Conservation (phyloP, 108 stramenopile species). For the Fragilariopsis cylindrus region DNA sequence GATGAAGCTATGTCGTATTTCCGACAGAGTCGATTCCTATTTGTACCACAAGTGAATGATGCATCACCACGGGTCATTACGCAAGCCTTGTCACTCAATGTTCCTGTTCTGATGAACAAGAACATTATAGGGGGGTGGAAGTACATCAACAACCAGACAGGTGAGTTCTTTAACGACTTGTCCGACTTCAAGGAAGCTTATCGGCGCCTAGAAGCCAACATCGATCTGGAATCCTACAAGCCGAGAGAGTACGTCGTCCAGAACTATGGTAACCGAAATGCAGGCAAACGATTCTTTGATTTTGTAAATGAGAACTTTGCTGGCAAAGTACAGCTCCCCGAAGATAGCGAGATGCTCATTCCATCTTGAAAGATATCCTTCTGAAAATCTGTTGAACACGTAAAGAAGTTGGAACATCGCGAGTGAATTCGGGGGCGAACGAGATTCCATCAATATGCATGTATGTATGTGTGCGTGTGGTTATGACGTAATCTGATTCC, state of each 20-base stretch:
- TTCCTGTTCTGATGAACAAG: constrained; percentile 45
- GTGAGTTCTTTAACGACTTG: constrained; percentile 47
- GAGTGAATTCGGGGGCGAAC: too few relatives aligned
- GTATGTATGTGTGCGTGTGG: neutral
- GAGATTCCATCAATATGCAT: too few relatives aligned
- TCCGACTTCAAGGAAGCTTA: constrained; percentile 29
- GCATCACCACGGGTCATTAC: constrained; percentile 48
- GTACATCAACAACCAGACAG: constrained; percentile 42
- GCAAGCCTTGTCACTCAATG: constrained; percentile 44
- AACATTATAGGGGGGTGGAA: constrained; percentile 55
- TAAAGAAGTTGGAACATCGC: too few relatives aligned
- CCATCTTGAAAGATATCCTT: too few relatives aligned
- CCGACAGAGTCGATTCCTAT: constrained; percentile 39
- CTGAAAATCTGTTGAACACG: too few relatives aligned
- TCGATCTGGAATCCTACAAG: constrained; percentile 20
- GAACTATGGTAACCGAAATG: too few relatives aligned
- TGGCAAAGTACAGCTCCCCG: neutral
- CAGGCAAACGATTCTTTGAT: constrained; percentile 3
- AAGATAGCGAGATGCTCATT: too few relatives aligned
- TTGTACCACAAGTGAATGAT: constrained; percentile 49
- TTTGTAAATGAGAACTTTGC: constrained; percentile 1
- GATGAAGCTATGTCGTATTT: constrained; percentile 37
- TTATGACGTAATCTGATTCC: too few relatives aligned
- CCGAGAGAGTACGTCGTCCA: neutral
- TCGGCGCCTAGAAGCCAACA: constrained; percentile 31